Base-by-base conservation (phyloP, 2,329 filamentous ascomycete genomes). In the Pseudogymnoascus sp. region DNA sequence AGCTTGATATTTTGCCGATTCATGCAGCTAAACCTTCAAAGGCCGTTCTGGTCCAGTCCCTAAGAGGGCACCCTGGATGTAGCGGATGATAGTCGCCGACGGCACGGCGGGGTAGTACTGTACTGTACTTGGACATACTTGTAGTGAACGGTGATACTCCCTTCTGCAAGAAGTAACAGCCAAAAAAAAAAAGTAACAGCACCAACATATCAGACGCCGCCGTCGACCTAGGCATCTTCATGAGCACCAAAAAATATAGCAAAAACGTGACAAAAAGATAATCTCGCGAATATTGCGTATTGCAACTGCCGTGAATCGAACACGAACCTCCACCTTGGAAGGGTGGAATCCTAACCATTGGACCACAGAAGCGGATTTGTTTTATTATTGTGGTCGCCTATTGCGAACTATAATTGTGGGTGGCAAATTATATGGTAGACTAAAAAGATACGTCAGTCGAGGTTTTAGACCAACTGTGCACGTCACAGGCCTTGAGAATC, bases 341-440 rank as follows among this genome's bases (percentile, higher is more conserved):
- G 53, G 53, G 53, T 59, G 65, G 68, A 29, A 69, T 62, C 21
- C 64, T 16, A 62, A 62, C 14, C 35, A 67, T 59, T 59, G 50
- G 50, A 59, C 53, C 53, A 59, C 53, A 37, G 53, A 56, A 56
- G 31, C 47, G 26, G 61, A 38, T 35, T 44, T 33, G 42, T 47
- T 47, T 47, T 6, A 26, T 47, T 21, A 47, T 8, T 47, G 40
- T 26, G 42, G 21, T 47, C 21, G 21, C 5, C 3, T 47, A 47
- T 47, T 47, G 21, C 26, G 21, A 13, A n/a, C n/a, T 47, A 47
- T 47, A 7, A 47, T 3, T 26, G 31, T 11, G 31, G 10, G 19
- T 2, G 21, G 3, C 3, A n/a, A 6, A 38, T n/a, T 3, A 24
- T 3, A 3, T 24, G 24, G 24, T 24, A 24, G 24, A n/a, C 13